phyloP scores from a whole-genome alignment of 352 stramenopile genomes.

The Albugo laibachii region DNA sequence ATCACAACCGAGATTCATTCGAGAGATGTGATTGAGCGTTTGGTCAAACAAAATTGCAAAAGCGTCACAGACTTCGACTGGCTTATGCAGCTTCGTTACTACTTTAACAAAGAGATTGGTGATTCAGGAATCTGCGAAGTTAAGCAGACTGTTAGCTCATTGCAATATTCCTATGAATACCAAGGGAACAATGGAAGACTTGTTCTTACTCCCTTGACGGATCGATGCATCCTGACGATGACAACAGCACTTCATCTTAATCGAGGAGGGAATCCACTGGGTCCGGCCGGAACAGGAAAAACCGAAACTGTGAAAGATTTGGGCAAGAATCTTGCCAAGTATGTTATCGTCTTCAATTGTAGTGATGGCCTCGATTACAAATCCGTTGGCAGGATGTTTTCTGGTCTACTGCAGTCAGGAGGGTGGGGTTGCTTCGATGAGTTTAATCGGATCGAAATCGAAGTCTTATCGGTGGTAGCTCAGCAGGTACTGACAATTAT shows the following conservation, averaged over 20 bases:
- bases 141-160: constrained; percentile 66
- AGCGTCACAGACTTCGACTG: constrained; percentile 84
- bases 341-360: constrained; percentile 91
- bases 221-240: constrained; percentile 86
- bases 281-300: constrained; percentile 84
- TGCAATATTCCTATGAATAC: constrained; percentile 77
- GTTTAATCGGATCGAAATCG: constrained; percentile 93
- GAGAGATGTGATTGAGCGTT: constrained; percentile 86
- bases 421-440: constrained; percentile 91
- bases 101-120: constrained; percentile 70
- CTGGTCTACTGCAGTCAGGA: constrained; percentile 81
- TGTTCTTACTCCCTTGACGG: constrained; percentile 85
- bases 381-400: constrained; percentile 85
- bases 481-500: constrained; percentile 83
- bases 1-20: constrained; percentile 96
- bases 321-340: constrained; percentile 86
- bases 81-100: constrained; percentile 77
- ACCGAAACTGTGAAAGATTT: constrained; percentile 90
- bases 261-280: constrained; percentile 79
- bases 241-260: constrained; percentile 85
- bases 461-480: constrained; percentile 86
- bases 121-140: constrained; percentile 71
- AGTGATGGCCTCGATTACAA: constrained; percentile 90
- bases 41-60: constrained; percentile 87
- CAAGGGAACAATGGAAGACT: constrained; percentile 77